Evolutionary conservation across 371 early-diverging fungal species (phyloP).

Genomic region (Syncephalastrum contaminatum): DNA sequence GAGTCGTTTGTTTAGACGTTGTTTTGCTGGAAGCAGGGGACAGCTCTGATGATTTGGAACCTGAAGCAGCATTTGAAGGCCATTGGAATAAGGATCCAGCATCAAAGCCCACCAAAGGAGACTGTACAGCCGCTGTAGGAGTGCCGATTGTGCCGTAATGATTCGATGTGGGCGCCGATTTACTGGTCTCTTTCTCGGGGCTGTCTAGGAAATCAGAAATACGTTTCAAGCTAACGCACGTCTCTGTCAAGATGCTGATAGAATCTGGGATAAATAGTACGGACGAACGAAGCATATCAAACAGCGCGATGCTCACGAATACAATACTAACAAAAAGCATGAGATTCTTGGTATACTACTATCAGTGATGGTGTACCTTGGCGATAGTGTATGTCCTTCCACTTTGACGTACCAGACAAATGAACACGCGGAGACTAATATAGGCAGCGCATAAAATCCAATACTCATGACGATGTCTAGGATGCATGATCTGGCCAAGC

Average conservation of each 20-base stretch:
- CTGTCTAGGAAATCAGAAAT: slow-evolving; percentile 53
- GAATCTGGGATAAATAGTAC: slow-evolving; percentile 50
- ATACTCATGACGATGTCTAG: slow-evolving; percentile 40
- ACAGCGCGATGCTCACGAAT: slow-evolving; percentile 61
- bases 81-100: slow-evolving; percentile 45
- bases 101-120: slow-evolving; percentile 48
- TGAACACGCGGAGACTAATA: slow-evolving; percentile 51
- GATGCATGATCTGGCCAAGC: slow-evolving; percentile 35
- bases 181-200: slow-evolving; percentile 38
- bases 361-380: slow-evolving; percentile 14
- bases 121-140: slow-evolving; percentile 4
- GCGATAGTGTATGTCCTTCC: slow-evolving; percentile 41
- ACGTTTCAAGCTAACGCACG: slow-evolving; percentile 54
- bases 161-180: slow-evolving; percentile 12
- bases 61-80: slow-evolving; percentile 16
- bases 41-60: too few relatives aligned
- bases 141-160: slow-evolving; percentile 14
- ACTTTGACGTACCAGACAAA: slow-evolving; percentile 64
- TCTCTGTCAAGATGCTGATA: slow-evolving; percentile 32
- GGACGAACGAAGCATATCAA: slow-evolving; percentile 54
- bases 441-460: slow-evolving; percentile 49
- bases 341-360: background rate
- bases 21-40: too few relatives aligned
- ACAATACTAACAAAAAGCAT: slow-evolving; percentile 32
- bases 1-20: background rate